A percentile compares a stretch with the other conserved stretches of the same genome.
These are phyloP conservation scores for Houttuynia cordata DNA, from an alignment of 164 flowering plant species.

Conservation along the genomic window DNA sequence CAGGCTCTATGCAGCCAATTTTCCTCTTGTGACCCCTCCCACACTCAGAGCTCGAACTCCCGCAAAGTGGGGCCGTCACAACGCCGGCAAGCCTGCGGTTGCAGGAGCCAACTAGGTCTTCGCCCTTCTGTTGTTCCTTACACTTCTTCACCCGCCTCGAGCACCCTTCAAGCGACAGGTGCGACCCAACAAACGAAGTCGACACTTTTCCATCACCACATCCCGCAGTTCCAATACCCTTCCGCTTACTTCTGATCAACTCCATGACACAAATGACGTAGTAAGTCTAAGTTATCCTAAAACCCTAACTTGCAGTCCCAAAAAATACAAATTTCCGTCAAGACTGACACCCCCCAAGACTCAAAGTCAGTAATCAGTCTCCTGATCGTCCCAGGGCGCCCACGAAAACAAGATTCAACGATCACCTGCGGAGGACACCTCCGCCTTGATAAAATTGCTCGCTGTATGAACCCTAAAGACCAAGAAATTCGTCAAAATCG, in stretches of 20 bases:
- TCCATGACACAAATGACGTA: slow-evolving; percentile 1
- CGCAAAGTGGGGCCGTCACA: slow-evolving; percentile 72
- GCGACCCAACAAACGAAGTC: slow-evolving; percentile 29
- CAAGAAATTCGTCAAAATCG: not conserved
- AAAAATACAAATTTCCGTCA: not conserved
- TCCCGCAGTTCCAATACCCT: slow-evolving; percentile 40
- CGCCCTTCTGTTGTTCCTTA: slow-evolving; percentile 30
- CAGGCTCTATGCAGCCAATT: slow-evolving; percentile 82
- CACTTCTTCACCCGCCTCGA: slow-evolving; percentile 58
- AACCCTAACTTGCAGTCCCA: not conserved
- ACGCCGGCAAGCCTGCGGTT: slow-evolving; percentile 51
- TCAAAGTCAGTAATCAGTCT: not conserved
- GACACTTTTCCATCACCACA: slow-evolving; percentile 12
- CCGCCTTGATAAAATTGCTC: no score
- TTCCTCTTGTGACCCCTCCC: slow-evolving; percentile 92
- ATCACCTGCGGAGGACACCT: not conserved
- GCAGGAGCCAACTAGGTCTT: slow-evolving; percentile 21
- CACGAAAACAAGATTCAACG: not conserved
- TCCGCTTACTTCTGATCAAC: slow-evolving; percentile 65
- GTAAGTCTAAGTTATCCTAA: not conserved
- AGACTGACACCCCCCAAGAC: not conserved
- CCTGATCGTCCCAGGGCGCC: not conserved
- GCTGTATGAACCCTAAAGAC: not conserved
- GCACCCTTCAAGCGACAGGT: slow-evolving; percentile 59
- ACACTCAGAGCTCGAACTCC: slow-evolving; percentile 33